A percentile compares a stretch with the other conserved stretches of the same genome.
These are phyloP conservation scores for Colletotrichum musicola DNA, from an alignment of 2,329 filamentous ascomycete species.

Conservation along the genomic window DNA sequence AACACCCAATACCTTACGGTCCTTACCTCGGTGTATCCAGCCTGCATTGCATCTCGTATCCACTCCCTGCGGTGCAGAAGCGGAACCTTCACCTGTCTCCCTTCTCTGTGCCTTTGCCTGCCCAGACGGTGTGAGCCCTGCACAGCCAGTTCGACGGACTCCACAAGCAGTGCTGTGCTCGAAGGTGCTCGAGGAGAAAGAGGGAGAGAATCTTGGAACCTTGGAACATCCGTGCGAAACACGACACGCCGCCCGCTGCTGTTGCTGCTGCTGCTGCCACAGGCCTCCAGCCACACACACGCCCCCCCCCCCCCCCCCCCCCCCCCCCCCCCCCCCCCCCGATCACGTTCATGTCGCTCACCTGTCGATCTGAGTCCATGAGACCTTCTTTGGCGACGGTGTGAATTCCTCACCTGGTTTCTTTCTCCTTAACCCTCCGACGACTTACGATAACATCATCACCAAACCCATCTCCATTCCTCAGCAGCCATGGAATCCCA, in stretches of 20 bases:
- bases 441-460: no score
- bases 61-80: neutral
- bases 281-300: neutral
- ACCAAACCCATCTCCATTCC: neutral
- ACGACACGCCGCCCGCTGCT: neutral
- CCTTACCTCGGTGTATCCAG: neutral
- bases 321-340: neutral
- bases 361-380: neutral
- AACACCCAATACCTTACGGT: no score
- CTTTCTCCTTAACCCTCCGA: no score
- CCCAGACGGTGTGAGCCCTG: neutral
- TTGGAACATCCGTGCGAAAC: slow-evolving; percentile 9
- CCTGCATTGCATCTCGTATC: neutral
- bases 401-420: neutral
- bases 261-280: neutral
- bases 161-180: slow-evolving; percentile 1
- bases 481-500: slow-evolving; percentile 5
- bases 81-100: no score
- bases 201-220: neutral
- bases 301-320: neutral
- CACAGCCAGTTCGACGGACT: neutral
- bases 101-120: neutral
- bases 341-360: slow-evolving; percentile 17
- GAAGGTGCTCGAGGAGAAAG: neutral
- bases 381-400: slow-evolving; percentile 6